Conservation (phyloP, 176 grass and related monocot species). For the Triticum aestivum region IWGSC_CS_RefSeq_v2.1 NC_057814.1:71490249-71490748, state of each 20-base stretch:
- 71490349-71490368: no score
- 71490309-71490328: no score
- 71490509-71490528: slow-evolving; percentile 18
- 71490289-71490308: no score
- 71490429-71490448: neutral
- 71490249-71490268: no score
- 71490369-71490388: neutral
- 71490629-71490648: neutral
- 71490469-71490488: neutral
- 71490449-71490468: neutral
- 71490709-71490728: neutral
- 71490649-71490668: neutral
- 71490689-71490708: neutral
- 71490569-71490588: neutral
- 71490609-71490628: slow-evolving; percentile 27
- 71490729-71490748: neutral
- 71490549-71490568: neutral
- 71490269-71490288: no score
- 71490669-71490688: no score
- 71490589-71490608: neutral
- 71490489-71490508: neutral
- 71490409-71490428: neutral
- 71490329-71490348: neutral
- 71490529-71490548: neutral
- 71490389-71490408: neutral